These are phyloP conservation scores for Xylariaceae sp. DNA, from an alignment of 2,329 filamentous ascomycete genomes.

Conservation along the genomic window DNA sequence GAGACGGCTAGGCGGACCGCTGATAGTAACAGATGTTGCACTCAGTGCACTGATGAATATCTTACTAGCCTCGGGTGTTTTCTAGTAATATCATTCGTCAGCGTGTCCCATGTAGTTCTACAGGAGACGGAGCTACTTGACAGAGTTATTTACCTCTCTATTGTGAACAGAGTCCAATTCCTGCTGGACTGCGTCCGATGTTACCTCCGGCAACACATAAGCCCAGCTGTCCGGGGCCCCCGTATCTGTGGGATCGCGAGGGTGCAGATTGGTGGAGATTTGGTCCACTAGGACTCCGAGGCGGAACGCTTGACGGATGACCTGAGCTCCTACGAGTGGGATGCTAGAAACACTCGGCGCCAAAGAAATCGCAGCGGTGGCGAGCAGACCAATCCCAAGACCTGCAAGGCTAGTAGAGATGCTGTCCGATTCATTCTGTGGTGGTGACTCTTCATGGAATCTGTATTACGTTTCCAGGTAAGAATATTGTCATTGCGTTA, in stretches of 20 bases:
- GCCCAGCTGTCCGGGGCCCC: constrained; percentile 36
- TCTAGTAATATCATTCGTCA: constrained; percentile 6
- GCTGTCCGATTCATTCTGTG: constrained; percentile 26
- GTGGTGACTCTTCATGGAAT: neutral
- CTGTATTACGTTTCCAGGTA: neutral
- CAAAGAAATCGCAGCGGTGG: constrained; percentile 39
- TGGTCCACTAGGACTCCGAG: constrained; percentile 42
- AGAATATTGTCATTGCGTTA: no score
- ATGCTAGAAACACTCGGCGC: constrained; percentile 38
- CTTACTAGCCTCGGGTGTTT: constrained; percentile 30
- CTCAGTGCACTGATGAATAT: constrained; percentile 39
- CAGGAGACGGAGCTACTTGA: no score
- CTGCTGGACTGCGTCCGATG: constrained; percentile 29
- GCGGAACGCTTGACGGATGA: constrained; percentile 41
- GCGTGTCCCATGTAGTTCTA: neutral
- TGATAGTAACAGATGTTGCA: constrained; percentile 34
- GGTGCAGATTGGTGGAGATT: constrained; percentile 40
- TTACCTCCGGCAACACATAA: constrained; percentile 36
- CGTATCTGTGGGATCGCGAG: constrained; percentile 24
- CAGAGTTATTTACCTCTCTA: constrained; percentile 12
- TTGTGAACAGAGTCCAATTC: constrained; percentile 36
- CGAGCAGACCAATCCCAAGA: constrained; percentile 43
- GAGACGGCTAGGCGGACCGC: constrained; percentile 34
- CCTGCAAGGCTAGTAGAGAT: constrained; percentile 34
- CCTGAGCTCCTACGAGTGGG: constrained; percentile 38